Evolutionary conservation across 2,329 filamentous ascomycete genomes (phyloP).

Genomic region (Ophiosphaerella herpotricha): DNA sequence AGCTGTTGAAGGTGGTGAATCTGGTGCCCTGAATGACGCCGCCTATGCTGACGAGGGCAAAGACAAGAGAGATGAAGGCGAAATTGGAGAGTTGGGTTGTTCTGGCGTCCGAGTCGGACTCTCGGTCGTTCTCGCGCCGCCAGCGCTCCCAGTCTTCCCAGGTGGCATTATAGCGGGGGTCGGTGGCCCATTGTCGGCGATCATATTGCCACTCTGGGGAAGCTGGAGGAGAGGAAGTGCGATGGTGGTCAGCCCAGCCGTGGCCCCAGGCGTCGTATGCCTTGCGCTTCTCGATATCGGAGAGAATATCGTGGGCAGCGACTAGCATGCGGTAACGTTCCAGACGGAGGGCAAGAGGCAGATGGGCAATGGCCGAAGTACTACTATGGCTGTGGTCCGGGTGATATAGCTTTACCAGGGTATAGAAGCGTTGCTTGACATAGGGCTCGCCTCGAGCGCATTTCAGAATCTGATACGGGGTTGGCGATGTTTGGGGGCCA

Average conservation of each 20-base stretch:
- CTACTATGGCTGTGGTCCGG: conserved; percentile 66
- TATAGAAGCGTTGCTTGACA: conserved; percentile 81
- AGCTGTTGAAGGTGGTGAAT: conserved; percentile 65
- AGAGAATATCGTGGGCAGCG: conserved; percentile 85
- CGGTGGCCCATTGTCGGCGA: conserved; percentile 40
- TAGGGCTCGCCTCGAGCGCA: conserved; percentile 68
- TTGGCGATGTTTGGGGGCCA: conserved; percentile 58
- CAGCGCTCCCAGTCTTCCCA: conserved; percentile 95
- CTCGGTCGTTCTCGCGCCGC: conserved; percentile 37
- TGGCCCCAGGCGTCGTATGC: conserved; percentile 82
- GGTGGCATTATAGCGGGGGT: conserved; percentile 75
- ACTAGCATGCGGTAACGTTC: conserved; percentile 90
- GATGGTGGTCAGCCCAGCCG: conserved; percentile 68
- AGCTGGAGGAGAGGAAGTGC: conserved; percentile 22
- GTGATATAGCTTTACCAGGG: conserved; percentile 94
- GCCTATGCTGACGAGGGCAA: conserved; percentile 70
- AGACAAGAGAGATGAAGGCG: conserved; percentile 74
- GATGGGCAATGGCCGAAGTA: conserved; percentile 48
- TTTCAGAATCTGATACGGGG: conserved; percentile 88
- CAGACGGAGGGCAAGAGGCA: conserved; percentile 66
- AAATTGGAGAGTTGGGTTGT: conserved; percentile 76
- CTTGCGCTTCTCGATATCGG: conserved; percentile 74
- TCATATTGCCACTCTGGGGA: conserved; percentile 32
- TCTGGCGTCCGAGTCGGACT: conserved; percentile 46
- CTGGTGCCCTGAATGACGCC: conserved; percentile 73